Conservation (phyloP, 805 yeast species). For the Lachancea nothofagi region DNA sequence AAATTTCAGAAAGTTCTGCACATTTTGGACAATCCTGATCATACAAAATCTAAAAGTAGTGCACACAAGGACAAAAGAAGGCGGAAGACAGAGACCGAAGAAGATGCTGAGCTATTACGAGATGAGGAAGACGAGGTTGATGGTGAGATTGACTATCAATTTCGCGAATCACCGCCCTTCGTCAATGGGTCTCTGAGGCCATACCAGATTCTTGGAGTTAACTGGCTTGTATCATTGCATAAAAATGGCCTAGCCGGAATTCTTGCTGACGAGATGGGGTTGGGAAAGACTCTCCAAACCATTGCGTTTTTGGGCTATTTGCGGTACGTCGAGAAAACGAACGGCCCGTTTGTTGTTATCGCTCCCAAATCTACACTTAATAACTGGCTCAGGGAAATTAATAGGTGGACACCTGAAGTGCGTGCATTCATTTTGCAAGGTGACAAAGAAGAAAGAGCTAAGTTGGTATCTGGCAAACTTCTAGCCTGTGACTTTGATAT, state of each 20-base stretch:
- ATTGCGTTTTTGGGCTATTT: slow-evolving; percentile 89
- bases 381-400: slow-evolving; percentile 95
- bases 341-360: slow-evolving; percentile 84
- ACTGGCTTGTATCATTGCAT: slow-evolving; percentile 67
- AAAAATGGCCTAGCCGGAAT: slow-evolving; percentile 77
- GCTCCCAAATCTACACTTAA: slow-evolving; percentile 92
- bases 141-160: slow-evolving; percentile 34
- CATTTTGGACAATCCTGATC: slow-evolving; percentile 24
- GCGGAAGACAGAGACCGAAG: slow-evolving; percentile 71
- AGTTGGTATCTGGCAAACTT: slow-evolving; percentile 76
- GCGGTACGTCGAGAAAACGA: slow-evolving; percentile 74
- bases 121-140: slow-evolving; percentile 36
- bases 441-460: slow-evolving; percentile 68
- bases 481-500: slow-evolving; percentile 80
- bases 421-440: slow-evolving; percentile 80
- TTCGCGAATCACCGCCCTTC: slow-evolving; percentile 80
- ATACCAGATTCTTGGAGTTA: slow-evolving; percentile 74
- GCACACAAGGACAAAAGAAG: slow-evolving; percentile 41
- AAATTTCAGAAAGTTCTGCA: slow-evolving; percentile 49
- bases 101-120: slow-evolving; percentile 67
- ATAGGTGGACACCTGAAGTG: slow-evolving; percentile 95
- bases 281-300: slow-evolving; percentile 88
- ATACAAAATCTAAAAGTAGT: slow-evolving; percentile 14
- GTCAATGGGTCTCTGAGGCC: slow-evolving; percentile 61
- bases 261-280: slow-evolving; percentile 98